Conservation (phyloP, 495 filamentous ascomycete genomes). For the Amorphotheca resinae region DNA sequence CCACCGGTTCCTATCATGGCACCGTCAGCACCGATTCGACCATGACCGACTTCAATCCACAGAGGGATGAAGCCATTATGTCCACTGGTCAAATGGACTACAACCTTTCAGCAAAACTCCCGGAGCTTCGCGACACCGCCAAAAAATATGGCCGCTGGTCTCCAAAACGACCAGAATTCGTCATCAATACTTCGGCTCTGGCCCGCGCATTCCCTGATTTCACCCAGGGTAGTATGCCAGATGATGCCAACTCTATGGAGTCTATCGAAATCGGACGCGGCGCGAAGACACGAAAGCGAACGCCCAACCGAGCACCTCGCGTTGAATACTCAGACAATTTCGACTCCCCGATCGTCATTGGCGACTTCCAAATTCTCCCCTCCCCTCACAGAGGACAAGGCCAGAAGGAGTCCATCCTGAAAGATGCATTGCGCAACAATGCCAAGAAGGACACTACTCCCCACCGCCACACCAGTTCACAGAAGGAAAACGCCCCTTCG, state of each 20-base stretch:
- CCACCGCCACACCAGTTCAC: background rate
- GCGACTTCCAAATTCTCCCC: background rate
- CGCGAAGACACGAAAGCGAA: background rate
- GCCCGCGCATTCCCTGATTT: constrained; percentile 16
- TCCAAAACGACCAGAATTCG: constrained; percentile 1
- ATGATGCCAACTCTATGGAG: constrained; percentile 8
- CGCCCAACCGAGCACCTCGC: background rate
- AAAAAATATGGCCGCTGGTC: constrained; percentile 18
- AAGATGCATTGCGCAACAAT: constrained; percentile 6
- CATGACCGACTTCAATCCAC: constrained; percentile 10
- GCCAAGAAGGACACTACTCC: background rate
- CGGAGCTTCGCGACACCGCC: constrained; percentile 17
- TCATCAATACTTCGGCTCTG: constrained; percentile 18
- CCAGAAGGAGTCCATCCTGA: background rate
- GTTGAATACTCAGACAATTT: constrained; percentile 7
- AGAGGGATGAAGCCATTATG: constrained; percentile 11
- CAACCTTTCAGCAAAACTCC: constrained; percentile 7
- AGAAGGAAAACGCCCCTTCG: constrained; percentile 3
- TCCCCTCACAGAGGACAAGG: background rate
- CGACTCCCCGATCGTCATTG: constrained; percentile 7
- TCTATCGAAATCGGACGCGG: constrained; percentile 8
- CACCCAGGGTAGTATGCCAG: background rate
- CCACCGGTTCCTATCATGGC: constrained; percentile 20
- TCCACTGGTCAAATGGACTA: constrained; percentile 11
- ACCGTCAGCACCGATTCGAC: constrained; percentile 16